Base-by-base conservation (phyloP, 495 filamentous ascomycete genomes). In the Haplographium delicatum region DNA sequence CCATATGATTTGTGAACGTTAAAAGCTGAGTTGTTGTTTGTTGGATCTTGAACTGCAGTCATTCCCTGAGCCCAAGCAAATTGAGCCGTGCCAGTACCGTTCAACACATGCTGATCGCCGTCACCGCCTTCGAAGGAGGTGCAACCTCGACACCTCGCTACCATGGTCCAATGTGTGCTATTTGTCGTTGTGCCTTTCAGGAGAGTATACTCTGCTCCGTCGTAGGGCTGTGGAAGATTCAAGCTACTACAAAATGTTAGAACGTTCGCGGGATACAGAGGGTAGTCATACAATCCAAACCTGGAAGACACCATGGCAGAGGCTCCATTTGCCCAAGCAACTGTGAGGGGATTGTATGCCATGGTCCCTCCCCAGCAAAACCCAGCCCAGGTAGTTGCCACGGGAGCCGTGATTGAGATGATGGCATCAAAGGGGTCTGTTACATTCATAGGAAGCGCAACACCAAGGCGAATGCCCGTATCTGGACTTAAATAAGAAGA, bases 341-440 rank as follows among this genome's bases (percentile, higher is more conserved):
- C 58, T 0, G 69, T 68, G 31, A 78, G 62, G 9, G 74, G 74
- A 52, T 76, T 75, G 30, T 63, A 63, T 10, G 63, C 54, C 74
- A 78, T 78, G 45, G 63, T 69, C 7, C 74, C 74, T 18, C 69
- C 74, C 72, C 70, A 76, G 1, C 68, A 68, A 13, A 78, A 31
- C 5, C 65, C 72, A 0, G 65, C 68, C 74, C 74, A 78, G 18
- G 68, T 72, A 2, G 65, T 64, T 10, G 55, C 31, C 20, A 62
- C 53, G 5, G 65, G 59, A 10, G 72, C 72, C 16, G 70, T 63
- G 15, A 78, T 59, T 52, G 72, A 69, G 43, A 78, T 51, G 4
- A 75, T 63, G n/a, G 72, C 50, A 47, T 76, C 72, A 41, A 70
- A 76, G 1, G 72, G 66, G 0, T 64, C 68, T 15, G 68, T 30